Percentiles rank a stretch among this genome's conserved stretches.
Evolutionary conservation across 2,329 filamentous ascomycete genomes (phyloP).

Genomic region (Talaromyces verruculosus): DNA sequence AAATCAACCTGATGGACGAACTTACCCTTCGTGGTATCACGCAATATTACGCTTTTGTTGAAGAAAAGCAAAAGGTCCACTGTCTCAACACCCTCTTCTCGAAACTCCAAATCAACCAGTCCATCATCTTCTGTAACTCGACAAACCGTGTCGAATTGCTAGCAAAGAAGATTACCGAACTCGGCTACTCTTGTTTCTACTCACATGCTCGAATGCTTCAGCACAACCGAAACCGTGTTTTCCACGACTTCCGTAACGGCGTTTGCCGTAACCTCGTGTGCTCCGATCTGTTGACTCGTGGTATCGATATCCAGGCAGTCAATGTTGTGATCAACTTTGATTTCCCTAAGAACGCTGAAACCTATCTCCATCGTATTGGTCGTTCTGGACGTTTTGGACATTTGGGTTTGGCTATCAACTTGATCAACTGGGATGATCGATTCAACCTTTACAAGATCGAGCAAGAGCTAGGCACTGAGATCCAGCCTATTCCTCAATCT

Average conservation of each 20-base stretch:
- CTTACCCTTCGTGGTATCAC: conserved; percentile 97
- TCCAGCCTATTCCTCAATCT: conserved; percentile 87
- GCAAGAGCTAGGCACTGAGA: conserved; percentile 94
- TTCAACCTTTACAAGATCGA: conserved; percentile 99
- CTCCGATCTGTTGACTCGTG: conserved; percentile 93
- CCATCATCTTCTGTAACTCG: conserved; percentile 99
- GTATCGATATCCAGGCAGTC: conserved; percentile 98
- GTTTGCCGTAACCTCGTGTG: conserved; percentile 98
- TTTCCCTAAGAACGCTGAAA: conserved; percentile 98
- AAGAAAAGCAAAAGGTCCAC: conserved; percentile 99
- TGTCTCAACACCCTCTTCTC: conserved; percentile 98
- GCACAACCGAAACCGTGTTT: conserved; percentile 93
- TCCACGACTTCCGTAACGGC: conserved; percentile 98
- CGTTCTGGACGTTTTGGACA: conserved; percentile 96
- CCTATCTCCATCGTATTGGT: conserved; percentile 96
- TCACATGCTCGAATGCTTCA: conserved; percentile 98
- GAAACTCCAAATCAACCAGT: conserved; percentile 99
- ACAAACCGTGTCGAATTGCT: conserved; percentile 96
- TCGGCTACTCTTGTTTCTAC: conserved; percentile 99
- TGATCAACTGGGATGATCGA: conserved; percentile 99
- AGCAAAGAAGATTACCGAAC: conserved; percentile 98
- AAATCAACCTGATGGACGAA: conserved; percentile 99
- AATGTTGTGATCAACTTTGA: conserved; percentile 99
- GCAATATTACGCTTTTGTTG: conserved; percentile 98
- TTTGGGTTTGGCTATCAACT: conserved; percentile 93